Base-by-base conservation (phyloP, 2,329 filamentous ascomycete species). In the Incumbomyces lentus region DNA sequence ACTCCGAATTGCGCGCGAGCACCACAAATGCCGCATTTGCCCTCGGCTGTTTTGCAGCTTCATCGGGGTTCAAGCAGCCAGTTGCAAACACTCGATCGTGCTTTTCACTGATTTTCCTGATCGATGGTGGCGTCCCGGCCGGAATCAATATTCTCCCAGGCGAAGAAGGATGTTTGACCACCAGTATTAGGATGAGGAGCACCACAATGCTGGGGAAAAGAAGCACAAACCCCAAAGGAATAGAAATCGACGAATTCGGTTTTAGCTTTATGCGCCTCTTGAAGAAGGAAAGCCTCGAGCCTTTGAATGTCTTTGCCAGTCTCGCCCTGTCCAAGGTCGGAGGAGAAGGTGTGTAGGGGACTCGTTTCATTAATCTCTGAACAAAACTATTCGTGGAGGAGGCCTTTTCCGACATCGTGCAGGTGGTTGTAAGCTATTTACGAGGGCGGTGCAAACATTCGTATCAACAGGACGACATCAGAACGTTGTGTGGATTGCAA, bases 21-120 rank as follows among this genome's bases (percentile, higher is more conserved):
- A 98, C 88, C 53, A 98, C 92, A 60, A 98, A 95, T 19, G 87
- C 90, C 50, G 86, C 92, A 62, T 96, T 98, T 56, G 86, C 92
- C 61, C 88, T 79, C 35, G 87, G 86, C 51, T 81, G 75, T 55
- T 78, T 80, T 30, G 81, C 84, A 59, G 93, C 83, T 40, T 84
- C 82, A 41, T 71, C 64, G 8, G 74, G 74, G 56, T 89, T 81
- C 59, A 86, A 76, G 64, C 92, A 98, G 55, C 92, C 92, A 32
- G 81, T 85, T 42, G 88, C 84, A 60, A 98, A 98, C 43, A 95
- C 88, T 68, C 94, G 95, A 69, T 98, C 92, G 67, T 96, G 80
- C 60, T 93, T 86, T 68, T 96, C 92, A 68, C 84, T 95, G 59
- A 98, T 98, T 79, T 88, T 90, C 58, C 89, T 95, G 68, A 95